Conservation (phyloP, 2,329 filamentous ascomycete species). For the Zymoseptoria ardabiliae region DNA sequence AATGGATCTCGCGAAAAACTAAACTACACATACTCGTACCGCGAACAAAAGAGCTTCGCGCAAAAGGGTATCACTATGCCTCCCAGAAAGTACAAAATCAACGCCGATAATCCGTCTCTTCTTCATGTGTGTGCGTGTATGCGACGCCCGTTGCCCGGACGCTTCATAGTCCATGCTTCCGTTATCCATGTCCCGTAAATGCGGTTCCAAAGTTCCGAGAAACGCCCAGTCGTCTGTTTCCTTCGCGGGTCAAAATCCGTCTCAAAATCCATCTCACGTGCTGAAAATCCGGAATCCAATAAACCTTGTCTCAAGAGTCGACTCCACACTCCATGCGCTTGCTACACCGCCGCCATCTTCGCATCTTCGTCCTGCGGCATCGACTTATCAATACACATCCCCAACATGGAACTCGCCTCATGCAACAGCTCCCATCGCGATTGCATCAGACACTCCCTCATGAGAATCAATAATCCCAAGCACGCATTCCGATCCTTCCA, state of each 20-base stretch:
- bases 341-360: background rate
- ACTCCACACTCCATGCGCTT: background rate
- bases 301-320: too few relatives aligned
- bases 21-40: background rate
- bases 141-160: background rate
- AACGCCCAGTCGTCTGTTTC: background rate
- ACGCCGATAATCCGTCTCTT: background rate
- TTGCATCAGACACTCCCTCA: conserved; percentile 72
- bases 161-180: background rate
- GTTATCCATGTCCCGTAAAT: conserved; percentile 23
- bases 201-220: conserved; percentile 11
- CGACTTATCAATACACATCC: conserved; percentile 67
- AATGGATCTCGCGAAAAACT: background rate
- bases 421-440: conserved; percentile 88
- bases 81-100: background rate
- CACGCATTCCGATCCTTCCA: conserved; percentile 75
- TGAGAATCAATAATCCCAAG: conserved; percentile 69
- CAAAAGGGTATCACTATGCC: background rate
- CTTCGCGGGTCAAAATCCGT: background rate
- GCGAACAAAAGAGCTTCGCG: background rate
- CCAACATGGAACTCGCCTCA: conserved; percentile 73
- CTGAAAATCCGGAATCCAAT: background rate
- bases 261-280: background rate
- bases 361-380: conserved; percentile 21
- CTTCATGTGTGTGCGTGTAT: background rate